Evolutionary conservation across 2,329 filamentous ascomycete species (phyloP).

Genomic region (Ophiostoma quercus): DNA sequence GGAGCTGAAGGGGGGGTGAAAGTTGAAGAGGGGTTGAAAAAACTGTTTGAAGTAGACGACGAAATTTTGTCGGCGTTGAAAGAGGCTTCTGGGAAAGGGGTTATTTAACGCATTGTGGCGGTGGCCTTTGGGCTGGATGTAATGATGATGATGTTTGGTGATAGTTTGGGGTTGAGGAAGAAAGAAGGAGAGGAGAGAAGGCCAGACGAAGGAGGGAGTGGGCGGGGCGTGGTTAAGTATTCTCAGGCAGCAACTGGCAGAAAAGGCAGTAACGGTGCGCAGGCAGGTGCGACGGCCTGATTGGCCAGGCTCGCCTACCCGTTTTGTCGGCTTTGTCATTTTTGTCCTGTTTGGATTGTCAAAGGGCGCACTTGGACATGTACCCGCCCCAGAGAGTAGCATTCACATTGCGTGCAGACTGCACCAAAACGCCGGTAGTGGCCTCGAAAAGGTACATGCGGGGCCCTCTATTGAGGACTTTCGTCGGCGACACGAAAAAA

Average conservation of each 20-base stretch:
- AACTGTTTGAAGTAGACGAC: conserved; percentile 37
- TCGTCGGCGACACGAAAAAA: conserved; percentile 15
- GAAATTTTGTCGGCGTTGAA: conserved; percentile 49
- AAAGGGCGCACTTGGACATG: conserved; percentile 14
- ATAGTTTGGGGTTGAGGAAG: conserved; percentile 37
- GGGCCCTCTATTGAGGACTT: conserved; percentile 10
- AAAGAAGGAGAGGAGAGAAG: conserved; percentile 32
- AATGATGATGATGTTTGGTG: conserved; percentile 28
- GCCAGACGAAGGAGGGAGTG: conserved; percentile 26
- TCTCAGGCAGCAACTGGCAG: conserved; percentile 34
- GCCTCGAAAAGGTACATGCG: conserved; percentile 3
- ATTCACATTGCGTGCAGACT: neutral
- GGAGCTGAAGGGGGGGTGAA: conserved; percentile 44
- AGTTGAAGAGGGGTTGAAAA: conserved; percentile 41
- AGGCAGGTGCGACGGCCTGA: conserved; percentile 7
- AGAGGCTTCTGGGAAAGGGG: conserved; percentile 35
- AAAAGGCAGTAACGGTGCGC: conserved; percentile 16
- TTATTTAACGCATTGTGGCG: conserved; percentile 56
- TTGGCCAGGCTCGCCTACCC: neutral
- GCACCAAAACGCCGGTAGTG: conserved; percentile 2
- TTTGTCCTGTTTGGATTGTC: neutral
- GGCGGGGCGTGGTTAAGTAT: conserved; percentile 34
- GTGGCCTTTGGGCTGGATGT: conserved; percentile 33
- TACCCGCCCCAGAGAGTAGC: conserved; percentile 9
- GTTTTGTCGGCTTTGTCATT: neutral